Percentiles rank a stretch among this genome's conserved stretches.
phyloP scores from a whole-genome alignment of 1,284 basidiomycete genomes.

The Ganoderma lucidum region DNA sequence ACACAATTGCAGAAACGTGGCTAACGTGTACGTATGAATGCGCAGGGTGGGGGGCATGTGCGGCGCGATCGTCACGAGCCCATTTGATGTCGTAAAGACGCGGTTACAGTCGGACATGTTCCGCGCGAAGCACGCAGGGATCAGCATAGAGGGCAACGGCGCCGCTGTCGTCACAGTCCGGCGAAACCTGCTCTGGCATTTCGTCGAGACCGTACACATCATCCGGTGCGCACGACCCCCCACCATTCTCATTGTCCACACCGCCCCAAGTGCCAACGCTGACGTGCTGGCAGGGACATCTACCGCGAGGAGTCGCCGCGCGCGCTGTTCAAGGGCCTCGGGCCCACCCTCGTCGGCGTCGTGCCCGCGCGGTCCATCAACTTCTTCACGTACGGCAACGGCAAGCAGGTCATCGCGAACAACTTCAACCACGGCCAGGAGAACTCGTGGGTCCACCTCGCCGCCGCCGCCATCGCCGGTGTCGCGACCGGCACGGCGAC shows the following conservation, averaged over 20 bases:
- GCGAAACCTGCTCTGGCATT: conserved; percentile 83
- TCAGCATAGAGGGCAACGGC: conserved; percentile 51
- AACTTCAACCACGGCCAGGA: conserved; percentile 86
- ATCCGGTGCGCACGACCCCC: conserved; percentile 66
- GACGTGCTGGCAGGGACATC: conserved; percentile 69
- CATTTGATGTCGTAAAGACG: conserved; percentile 99
- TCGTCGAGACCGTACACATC: conserved; percentile 94
- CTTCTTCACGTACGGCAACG: conserved; percentile 98
- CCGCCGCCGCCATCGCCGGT: conserved; percentile 88
- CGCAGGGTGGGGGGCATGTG: conserved; percentile 94
- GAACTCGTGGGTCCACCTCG: conserved; percentile 86
- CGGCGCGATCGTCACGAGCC: conserved; percentile 95
- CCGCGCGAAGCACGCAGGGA: conserved; percentile 60
- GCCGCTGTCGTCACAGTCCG: conserved; percentile 48
- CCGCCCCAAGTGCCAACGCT: not conserved
- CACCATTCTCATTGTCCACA: not conserved
- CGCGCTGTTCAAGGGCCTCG: conserved; percentile 95
- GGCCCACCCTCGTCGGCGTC: conserved; percentile 94
- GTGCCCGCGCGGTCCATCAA: conserved; percentile 97
- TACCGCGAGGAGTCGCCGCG: conserved; percentile 90
- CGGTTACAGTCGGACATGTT: conserved; percentile 94
- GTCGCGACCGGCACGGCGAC: conserved; percentile 90
- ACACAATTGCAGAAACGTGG: conserved; percentile 15
- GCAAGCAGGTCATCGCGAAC: conserved; percentile 90
- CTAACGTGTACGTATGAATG: conserved; percentile 7